Evolutionary conservation across 768 basidiomycete genomes (phyloP).

Genomic region (Tulasnella sp.): DNA sequence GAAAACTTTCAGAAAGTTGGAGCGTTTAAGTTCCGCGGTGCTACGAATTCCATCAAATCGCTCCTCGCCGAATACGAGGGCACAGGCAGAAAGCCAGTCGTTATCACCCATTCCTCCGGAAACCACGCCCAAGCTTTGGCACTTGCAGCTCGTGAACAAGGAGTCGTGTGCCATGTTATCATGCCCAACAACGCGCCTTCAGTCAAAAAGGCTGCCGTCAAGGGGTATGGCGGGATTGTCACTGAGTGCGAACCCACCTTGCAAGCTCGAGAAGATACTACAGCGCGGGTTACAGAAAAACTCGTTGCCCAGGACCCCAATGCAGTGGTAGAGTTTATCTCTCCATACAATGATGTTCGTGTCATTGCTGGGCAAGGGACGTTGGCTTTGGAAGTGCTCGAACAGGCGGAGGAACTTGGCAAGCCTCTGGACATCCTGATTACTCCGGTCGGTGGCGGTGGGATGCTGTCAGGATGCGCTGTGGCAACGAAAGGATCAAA

Average conservation of each 20-base stretch:
- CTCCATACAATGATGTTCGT: conserved; percentile 38
- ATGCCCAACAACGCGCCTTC: conserved; percentile 36
- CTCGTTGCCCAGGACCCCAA: conserved; percentile 24
- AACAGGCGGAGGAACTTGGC: conserved; percentile 35
- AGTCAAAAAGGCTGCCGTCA: conserved; percentile 34
- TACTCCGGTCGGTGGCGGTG: conserved; percentile 41
- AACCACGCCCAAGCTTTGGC: conserved; percentile 44
- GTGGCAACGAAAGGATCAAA: conserved; percentile 37
- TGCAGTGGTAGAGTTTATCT: conserved; percentile 34
- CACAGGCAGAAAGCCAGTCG: conserved; percentile 24
- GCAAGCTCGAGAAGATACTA: conserved; percentile 33
- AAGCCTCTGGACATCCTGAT: conserved; percentile 37
- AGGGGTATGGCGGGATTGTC: conserved; percentile 33
- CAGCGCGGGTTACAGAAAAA: conserved; percentile 26
- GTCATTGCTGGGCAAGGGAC: conserved; percentile 43
- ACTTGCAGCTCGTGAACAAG: conserved; percentile 37
- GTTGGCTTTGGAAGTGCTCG: conserved; percentile 38
- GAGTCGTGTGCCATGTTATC: conserved; percentile 39
- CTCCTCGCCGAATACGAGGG: conserved; percentile 31
- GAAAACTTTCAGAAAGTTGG: conserved; percentile 43
- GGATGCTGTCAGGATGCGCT: conserved; percentile 40
- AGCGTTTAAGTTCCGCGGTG: conserved; percentile 43
- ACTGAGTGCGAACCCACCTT: conserved; percentile 33
- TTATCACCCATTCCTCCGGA: conserved; percentile 42
- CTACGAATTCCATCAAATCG: conserved; percentile 37